A percentile compares a stretch with the other conserved stretches of the same genome.
These are phyloP conservation scores for Citrullus mucosospermus DNA, from an alignment of 306 rosid genomes.

Conservation along the genomic window DNA sequence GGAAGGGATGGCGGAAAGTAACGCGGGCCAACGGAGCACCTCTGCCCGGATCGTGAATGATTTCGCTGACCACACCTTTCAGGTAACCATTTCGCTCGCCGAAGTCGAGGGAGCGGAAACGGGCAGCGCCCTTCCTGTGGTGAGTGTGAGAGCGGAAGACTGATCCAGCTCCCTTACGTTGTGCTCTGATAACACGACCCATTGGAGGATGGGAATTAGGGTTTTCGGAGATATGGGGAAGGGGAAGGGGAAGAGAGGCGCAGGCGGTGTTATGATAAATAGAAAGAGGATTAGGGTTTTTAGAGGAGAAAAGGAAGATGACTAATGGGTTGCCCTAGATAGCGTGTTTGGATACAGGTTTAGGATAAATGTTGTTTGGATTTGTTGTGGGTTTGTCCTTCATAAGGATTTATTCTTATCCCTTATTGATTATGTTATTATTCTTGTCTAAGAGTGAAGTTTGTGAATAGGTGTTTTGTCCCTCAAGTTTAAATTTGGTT, in stretches of 20 bases:
- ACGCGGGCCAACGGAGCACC: constrained; percentile 11
- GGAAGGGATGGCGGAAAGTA: constrained; percentile 12
- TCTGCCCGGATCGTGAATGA: constrained; percentile 13
- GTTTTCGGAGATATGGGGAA: neutral
- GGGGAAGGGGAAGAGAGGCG: neutral
- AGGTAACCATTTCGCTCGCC: constrained; percentile 12
- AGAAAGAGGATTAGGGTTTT: neutral
- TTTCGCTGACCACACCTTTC: constrained; percentile 6
- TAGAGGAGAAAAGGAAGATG: neutral
- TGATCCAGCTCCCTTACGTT: constrained; percentile 15
- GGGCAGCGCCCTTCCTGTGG: constrained; percentile 15
- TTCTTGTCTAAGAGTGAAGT: no score
- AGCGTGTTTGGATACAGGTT: neutral
- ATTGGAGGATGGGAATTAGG: neutral
- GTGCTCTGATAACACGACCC: constrained; percentile 16
- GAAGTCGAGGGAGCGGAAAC: constrained; percentile 13
- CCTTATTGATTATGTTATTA: neutral
- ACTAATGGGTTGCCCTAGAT: neutral
- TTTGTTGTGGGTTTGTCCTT: neutral
- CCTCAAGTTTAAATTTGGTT: no score
- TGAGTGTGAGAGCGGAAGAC: constrained; percentile 19
- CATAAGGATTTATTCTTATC: neutral
- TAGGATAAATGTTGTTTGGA: neutral
- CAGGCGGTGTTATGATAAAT: neutral
- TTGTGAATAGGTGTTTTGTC: no score